Percentiles rank a stretch among this genome's conserved stretches.
Evolutionary conservation across 176 grass and related monocot species (phyloP).

Genomic region (Tillandsia leiboldiana): DNA sequence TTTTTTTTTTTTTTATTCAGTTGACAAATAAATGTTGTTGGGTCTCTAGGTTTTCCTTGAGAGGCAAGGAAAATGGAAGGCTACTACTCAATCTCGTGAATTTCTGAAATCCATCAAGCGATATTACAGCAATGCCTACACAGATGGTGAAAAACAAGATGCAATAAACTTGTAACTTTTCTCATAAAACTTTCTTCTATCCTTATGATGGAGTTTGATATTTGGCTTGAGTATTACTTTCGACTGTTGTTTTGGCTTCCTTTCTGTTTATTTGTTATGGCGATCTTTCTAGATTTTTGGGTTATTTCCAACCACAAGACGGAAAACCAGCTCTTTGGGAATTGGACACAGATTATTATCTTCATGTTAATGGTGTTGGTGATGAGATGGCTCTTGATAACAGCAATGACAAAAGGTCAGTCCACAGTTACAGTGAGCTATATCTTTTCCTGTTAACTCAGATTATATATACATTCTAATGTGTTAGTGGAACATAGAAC

Average conservation of each 20-base stretch:
- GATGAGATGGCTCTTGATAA: constrained; percentile 45
- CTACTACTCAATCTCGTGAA: constrained; percentile 92
- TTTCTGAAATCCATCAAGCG: constrained; percentile 91
- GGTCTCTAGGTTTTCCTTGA: constrained; percentile 78
- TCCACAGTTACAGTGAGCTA: neutral
- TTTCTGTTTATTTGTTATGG: constrained; percentile 14
- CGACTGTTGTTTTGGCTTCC: constrained; percentile 11
- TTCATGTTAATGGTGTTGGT: constrained; percentile 70
- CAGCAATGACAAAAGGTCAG: constrained; percentile 42
- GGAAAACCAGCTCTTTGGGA: constrained; percentile 97
- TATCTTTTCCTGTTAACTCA: too few species aligned
- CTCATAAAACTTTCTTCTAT: neutral
- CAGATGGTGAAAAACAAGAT: constrained; percentile 98
- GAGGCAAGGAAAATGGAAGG: constrained; percentile 98
- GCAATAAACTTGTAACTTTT: constrained; percentile 89
- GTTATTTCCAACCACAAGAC: constrained; percentile 92
- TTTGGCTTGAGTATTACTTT: constrained; percentile 23
- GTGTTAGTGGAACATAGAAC: neutral
- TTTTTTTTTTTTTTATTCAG: neutral
- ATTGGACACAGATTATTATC: constrained; percentile 96
- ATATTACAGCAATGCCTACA: constrained; percentile 96
- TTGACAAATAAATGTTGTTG: constrained; percentile 11
- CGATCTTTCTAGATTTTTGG: constrained; percentile 68
- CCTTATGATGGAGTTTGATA: neutral
- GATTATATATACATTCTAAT: neutral